Evolutionary conservation across 1,284 basidiomycete genomes (phyloP).

Genomic region (Cutaneotrichosporon mucoides): DNA sequence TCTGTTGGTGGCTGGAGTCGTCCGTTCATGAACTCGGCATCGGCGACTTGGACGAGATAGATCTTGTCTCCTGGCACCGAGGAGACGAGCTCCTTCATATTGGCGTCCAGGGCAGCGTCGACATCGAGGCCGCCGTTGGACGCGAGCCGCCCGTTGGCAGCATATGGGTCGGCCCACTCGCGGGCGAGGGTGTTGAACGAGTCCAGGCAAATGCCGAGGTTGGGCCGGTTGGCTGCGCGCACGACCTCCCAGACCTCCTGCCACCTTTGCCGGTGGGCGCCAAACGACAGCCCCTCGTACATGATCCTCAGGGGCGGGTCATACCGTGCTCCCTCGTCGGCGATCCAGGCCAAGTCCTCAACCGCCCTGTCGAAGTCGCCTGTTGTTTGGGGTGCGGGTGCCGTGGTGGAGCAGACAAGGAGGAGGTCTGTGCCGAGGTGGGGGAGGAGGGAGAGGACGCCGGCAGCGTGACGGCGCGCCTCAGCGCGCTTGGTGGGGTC

Average conservation of each 20-base stretch:
- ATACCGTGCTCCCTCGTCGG: background rate
- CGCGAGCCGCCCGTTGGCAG: background rate
- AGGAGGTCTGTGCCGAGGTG: constrained; percentile 3
- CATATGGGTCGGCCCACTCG: constrained; percentile 7
- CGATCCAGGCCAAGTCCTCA: constrained; percentile 5
- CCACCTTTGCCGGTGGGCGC: constrained; percentile 7
- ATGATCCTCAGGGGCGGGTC: background rate
- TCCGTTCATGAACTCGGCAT: constrained; percentile 3
- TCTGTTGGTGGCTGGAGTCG: background rate
- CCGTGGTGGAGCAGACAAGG: constrained; percentile 3
- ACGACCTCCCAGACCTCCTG: constrained; percentile 5
- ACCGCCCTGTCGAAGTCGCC: background rate
- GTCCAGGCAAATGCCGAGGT: constrained; percentile 10
- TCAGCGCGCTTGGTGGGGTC: background rate
- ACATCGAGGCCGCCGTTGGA: background rate
- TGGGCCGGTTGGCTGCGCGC: constrained; percentile 1
- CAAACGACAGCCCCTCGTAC: constrained; percentile 7
- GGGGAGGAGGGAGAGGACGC: constrained; percentile 4
- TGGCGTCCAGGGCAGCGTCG: background rate
- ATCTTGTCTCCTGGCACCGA: background rate
- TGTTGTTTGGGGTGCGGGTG: background rate
- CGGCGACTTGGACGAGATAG: constrained; percentile 7
- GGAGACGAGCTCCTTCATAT: background rate
- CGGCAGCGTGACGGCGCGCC: background rate
- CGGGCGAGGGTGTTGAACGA: constrained; percentile 10